Evolutionary conservation across 2,329 filamentous ascomycete genomes (phyloP).

Genomic region (Paracoccidioides brasiliensis): DNA sequence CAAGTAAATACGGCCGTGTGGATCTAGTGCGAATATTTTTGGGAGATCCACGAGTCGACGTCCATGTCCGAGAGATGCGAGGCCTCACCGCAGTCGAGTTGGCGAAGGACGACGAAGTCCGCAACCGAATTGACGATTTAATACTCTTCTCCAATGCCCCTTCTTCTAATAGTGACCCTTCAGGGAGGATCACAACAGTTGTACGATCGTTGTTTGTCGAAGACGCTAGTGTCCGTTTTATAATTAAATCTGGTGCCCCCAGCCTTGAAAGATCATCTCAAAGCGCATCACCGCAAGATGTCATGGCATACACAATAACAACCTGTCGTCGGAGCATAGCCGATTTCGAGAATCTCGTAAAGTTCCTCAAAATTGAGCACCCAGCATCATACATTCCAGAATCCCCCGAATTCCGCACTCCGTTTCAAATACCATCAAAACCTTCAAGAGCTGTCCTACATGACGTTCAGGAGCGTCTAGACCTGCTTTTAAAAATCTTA

Average conservation of each 20-base stretch:
- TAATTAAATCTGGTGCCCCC: slow-evolving; percentile 85
- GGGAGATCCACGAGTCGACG: slow-evolving; percentile 73
- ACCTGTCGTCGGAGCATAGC: slow-evolving; percentile 77
- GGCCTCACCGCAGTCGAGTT: slow-evolving; percentile 90
- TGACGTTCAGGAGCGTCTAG: slow-evolving; percentile 73
- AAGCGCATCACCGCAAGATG: slow-evolving; percentile 41
- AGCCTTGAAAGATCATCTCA: slow-evolving; percentile 26
- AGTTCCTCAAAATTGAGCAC: slow-evolving; percentile 73
- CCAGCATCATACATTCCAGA: slow-evolving; percentile 90
- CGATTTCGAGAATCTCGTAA: slow-evolving; percentile 84
- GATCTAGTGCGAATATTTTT: slow-evolving; percentile 87
- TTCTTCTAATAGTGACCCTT: slow-evolving; percentile 42
- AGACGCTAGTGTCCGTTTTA: slow-evolving; percentile 81
- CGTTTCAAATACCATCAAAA: slow-evolving; percentile 85
- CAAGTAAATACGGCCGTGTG: slow-evolving; percentile 91
- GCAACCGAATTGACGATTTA: slow-evolving; percentile 91
- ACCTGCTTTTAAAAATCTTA: slow-evolving; percentile 78
- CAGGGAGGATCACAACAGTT: slow-evolving; percentile 78
- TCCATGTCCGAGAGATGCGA: slow-evolving; percentile 68
- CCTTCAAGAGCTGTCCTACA: slow-evolving; percentile 77
- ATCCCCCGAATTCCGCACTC: slow-evolving; percentile 63
- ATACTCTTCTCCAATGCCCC: slow-evolving; percentile 61
- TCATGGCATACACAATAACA: slow-evolving; percentile 75
- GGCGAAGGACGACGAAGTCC: slow-evolving; percentile 93
- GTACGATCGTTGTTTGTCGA: slow-evolving; percentile 96